A percentile compares a stretch with the other conserved stretches of the same genome.
phyloP scores from a whole-genome alignment of 345 rosid genomes.

The Turnera subulata region DNA sequence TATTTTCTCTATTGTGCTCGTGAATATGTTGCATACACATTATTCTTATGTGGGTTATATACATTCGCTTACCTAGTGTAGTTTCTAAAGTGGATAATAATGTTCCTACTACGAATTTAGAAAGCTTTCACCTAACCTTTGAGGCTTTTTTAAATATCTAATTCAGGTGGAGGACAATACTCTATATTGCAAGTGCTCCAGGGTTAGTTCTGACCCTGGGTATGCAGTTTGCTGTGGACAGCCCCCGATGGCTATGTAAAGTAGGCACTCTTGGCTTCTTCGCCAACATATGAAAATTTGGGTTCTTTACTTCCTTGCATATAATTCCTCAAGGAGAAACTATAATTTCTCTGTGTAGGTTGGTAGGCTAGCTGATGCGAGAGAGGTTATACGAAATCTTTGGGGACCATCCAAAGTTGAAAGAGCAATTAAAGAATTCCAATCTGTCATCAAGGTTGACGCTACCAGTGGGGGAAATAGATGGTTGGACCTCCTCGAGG shows the following conservation, averaged over 20 bases:
- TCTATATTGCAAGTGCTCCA: constrained; percentile 56
- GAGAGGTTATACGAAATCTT: constrained; percentile 42
- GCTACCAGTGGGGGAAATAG: constrained; percentile 46
- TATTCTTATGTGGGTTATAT: no score
- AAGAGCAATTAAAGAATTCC: constrained; percentile 54
- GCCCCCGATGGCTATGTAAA: constrained; percentile 85
- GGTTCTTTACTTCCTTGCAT: no score
- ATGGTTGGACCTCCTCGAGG: constrained; percentile 68
- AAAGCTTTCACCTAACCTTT: neutral
- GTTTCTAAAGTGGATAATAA: neutral
- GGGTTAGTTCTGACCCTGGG: constrained; percentile 54
- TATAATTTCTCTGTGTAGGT: constrained; percentile 32
- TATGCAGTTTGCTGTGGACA: constrained; percentile 78
- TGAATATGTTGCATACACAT: no score
- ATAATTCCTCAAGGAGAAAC: constrained; percentile 8
- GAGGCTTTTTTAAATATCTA: no score
- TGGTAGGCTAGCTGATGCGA: constrained; percentile 58
- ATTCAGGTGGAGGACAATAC: constrained; percentile 79
- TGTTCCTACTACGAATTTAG: neutral
- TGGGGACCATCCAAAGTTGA: constrained; percentile 69
- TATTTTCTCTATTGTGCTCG: no score
- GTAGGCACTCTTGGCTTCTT: constrained; percentile 30
- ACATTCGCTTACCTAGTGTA: neutral
- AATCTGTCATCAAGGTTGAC: constrained; percentile 47
- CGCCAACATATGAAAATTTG: neutral